Conservation (phyloP, 1,284 basidiomycete species). For the Pseudozyma sp. region DNA sequence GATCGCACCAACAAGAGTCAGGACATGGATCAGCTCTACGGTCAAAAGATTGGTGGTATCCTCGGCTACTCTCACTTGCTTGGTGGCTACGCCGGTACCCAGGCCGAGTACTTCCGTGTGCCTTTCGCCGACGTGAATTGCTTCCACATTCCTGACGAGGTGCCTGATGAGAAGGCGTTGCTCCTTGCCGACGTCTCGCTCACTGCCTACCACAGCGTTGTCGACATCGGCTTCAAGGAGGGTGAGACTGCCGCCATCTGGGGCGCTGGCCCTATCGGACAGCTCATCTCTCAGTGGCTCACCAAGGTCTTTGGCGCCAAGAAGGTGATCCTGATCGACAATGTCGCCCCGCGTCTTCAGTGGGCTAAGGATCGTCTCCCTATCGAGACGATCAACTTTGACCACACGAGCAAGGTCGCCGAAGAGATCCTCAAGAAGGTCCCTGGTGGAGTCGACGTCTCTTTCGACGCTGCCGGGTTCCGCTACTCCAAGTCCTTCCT, state of each 20-base stretch:
- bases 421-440: conserved; percentile 76
- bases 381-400: conserved; percentile 78
- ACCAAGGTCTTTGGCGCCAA: conserved; percentile 76
- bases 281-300: conserved; percentile 76
- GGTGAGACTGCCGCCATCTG: conserved; percentile 79
- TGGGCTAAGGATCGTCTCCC: conserved; percentile 75
- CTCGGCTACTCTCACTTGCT: conserved; percentile 77
- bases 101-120: conserved; percentile 74
- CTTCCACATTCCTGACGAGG: conserved; percentile 75
- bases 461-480: conserved; percentile 54
- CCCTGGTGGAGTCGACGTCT: conserved; percentile 70
- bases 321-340: conserved; percentile 80
- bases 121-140: conserved; percentile 80
- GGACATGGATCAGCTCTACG: conserved; percentile 77
- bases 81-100: conserved; percentile 80
- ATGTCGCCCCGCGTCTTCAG: conserved; percentile 75
- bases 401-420: conserved; percentile 72
- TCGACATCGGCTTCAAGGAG: conserved; percentile 77
- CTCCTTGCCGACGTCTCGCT: conserved; percentile 80
- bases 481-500: conserved; percentile 62
- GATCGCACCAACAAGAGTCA: conserved; percentile 78
- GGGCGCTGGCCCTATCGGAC: conserved; percentile 76
- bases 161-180: conserved; percentile 70
- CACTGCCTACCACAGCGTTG: conserved; percentile 80
- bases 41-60: conserved; percentile 66